Conservation (phyloP, 352 stramenopile genomes). For the Globisporangium mamillatum region DNA sequence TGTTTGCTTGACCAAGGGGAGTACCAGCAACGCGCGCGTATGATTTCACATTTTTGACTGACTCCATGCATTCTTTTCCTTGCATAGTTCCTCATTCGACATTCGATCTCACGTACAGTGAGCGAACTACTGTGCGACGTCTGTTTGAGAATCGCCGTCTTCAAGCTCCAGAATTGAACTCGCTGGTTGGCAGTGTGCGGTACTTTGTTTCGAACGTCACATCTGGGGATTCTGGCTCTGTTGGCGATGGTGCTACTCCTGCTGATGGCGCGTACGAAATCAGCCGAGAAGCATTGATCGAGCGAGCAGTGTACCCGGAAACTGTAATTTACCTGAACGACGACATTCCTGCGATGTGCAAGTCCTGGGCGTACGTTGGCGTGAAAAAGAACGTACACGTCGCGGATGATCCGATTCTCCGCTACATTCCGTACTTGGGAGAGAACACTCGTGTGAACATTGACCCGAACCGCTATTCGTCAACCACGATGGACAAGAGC, state of each 20-base stretch:
- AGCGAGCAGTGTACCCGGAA: constrained; percentile 35
- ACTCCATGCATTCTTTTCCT: not conserved
- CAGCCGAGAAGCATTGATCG: constrained; percentile 3
- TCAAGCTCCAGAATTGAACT: constrained; percentile 23
- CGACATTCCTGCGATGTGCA: constrained; percentile 42
- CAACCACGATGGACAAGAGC: constrained; percentile 61
- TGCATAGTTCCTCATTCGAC: constrained; percentile 13
- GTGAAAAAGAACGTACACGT: constrained; percentile 72
- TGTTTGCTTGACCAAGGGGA: not conserved
- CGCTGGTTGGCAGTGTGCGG: constrained; percentile 34
- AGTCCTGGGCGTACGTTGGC: constrained; percentile 62
- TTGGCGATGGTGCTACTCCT: not conserved
- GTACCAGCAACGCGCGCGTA: not conserved
- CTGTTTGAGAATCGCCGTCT: constrained; percentile 20
- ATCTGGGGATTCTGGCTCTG: not conserved
- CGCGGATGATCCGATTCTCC: constrained; percentile 82
- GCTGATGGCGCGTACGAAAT: not conserved
- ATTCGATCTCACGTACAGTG: constrained; percentile 19
- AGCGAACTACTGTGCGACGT: constrained; percentile 30
- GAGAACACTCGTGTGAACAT: constrained; percentile 58
- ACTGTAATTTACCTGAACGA: constrained; percentile 49
- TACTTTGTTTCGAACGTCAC: constrained; percentile 32
- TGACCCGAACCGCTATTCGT: constrained; percentile 55
- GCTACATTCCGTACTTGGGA: constrained; percentile 89
- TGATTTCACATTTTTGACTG: not conserved